Evolutionary conservation across 169 alveolate genomes (phyloP).

Genomic region (Besnoitia besnoiti): DNA sequence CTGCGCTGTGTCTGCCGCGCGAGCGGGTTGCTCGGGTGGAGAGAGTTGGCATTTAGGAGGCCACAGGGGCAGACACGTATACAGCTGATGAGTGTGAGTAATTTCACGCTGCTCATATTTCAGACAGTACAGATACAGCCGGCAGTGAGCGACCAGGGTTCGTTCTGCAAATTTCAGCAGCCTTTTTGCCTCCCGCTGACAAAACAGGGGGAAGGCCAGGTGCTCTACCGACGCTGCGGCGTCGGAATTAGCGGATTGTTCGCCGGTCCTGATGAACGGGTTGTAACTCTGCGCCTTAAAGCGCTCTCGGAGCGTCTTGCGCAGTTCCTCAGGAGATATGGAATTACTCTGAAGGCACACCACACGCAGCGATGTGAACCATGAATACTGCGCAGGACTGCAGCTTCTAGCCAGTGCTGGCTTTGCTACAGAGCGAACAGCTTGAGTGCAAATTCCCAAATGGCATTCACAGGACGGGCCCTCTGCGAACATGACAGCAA

Average conservation of each 20-base stretch:
- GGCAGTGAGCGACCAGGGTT: constrained; percentile 16
- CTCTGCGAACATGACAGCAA: no score
- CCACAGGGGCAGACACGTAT: not conserved
- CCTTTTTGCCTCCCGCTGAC: not conserved
- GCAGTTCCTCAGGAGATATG: no score
- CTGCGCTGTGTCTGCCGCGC: not conserved
- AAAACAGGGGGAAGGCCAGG: not conserved
- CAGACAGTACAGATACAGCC: constrained; percentile 32
- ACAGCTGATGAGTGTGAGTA: not conserved
- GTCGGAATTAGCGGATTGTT: not conserved
- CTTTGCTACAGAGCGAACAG: no score
- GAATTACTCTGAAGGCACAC: not conserved
- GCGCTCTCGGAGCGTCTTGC: not conserved
- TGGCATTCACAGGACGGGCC: no score
- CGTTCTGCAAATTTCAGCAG: not conserved
- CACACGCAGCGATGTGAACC: no score
- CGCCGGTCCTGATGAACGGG: not conserved
- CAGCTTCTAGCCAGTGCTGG: not conserved
- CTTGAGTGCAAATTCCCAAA: no score
- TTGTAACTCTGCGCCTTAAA: not conserved
- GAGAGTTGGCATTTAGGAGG: constrained; percentile 4
- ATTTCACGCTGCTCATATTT: not conserved
- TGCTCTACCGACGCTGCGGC: not conserved
- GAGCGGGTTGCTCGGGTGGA: not conserved
- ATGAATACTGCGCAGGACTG: not conserved